These are phyloP conservation scores for Penicillium capsulatum DNA, from an alignment of 2,329 filamentous ascomycete genomes.

Conservation along the genomic window DNA sequence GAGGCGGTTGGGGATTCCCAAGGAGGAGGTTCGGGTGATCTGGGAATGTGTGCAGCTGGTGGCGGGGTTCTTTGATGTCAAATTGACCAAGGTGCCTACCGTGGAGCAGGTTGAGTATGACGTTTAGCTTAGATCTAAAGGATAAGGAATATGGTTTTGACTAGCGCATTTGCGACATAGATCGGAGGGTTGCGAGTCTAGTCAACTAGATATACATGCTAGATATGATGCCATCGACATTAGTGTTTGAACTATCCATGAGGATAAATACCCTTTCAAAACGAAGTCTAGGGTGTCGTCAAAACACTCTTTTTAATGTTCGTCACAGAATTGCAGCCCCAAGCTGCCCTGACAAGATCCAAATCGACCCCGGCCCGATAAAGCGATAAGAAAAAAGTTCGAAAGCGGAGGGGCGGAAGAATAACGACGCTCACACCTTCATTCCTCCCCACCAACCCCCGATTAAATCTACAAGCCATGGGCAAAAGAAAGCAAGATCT, in stretches of 20 bases:
- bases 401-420: conserved; percentile 19
- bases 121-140: no score
- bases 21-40: conserved; percentile 40
- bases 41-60: conserved; percentile 32
- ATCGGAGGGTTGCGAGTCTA: no score
- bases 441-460: conserved; percentile 2
- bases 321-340: no score
- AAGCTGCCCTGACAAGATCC: no score
- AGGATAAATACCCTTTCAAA: no score
- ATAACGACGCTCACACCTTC: conserved; percentile 7
- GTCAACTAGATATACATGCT: no score
- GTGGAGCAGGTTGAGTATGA: conserved; percentile 32
- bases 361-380: conserved; percentile 11
- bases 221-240: no score
- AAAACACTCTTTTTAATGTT: no score
- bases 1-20: conserved; percentile 38
- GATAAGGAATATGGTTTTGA: no score
- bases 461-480: conserved; percentile 39
- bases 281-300: no score
- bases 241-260: no score
- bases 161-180: no score
- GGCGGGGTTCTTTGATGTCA: conserved; percentile 26
- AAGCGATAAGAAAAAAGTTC: conserved; percentile 25
- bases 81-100: conserved; percentile 30
- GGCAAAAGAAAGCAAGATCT: conserved; percentile 51